These are phyloP conservation scores for Trichoderma brevicompactum DNA, from an alignment of 2,329 filamentous ascomycete species.

Conservation along the genomic window DNA sequence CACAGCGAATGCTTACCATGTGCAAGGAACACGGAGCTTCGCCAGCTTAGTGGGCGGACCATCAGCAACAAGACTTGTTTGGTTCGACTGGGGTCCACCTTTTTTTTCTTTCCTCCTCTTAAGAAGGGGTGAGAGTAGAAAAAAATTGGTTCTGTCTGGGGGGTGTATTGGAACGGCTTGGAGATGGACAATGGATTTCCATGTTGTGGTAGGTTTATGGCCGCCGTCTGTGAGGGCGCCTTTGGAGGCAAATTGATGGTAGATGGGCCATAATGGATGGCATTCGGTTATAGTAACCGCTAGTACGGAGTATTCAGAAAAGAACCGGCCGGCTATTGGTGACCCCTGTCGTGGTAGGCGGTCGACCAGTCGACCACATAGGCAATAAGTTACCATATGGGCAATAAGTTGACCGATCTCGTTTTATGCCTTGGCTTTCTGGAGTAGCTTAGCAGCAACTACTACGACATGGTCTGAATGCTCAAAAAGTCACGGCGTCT, in stretches of 20 bases:
- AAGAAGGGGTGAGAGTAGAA: not conserved
- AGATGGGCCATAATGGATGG: no score
- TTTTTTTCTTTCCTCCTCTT: not conserved
- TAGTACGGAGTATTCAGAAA: no score
- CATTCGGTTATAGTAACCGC: no score
- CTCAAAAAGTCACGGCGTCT: not conserved
- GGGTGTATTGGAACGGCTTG: not conserved
- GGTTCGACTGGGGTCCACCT: not conserved
- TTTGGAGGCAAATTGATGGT: no score
- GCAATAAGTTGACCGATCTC: no score
- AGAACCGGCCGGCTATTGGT: not conserved
- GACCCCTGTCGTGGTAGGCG: constrained; percentile 7
- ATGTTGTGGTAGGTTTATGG: not conserved
- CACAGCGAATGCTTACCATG: constrained; percentile 12
- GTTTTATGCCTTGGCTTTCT: not conserved
- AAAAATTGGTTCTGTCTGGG: not conserved
- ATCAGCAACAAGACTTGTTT: not conserved
- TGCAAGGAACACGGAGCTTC: not conserved
- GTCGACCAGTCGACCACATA: not conserved
- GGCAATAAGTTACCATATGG: not conserved
- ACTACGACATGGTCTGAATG: not conserved
- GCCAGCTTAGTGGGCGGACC: not conserved
- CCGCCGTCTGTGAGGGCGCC: no score
- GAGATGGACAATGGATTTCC: not conserved
- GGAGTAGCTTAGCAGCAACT: not conserved